Conservation (phyloP, 192 early-diverging fungal species). For the Podila minutissima region DNA sequence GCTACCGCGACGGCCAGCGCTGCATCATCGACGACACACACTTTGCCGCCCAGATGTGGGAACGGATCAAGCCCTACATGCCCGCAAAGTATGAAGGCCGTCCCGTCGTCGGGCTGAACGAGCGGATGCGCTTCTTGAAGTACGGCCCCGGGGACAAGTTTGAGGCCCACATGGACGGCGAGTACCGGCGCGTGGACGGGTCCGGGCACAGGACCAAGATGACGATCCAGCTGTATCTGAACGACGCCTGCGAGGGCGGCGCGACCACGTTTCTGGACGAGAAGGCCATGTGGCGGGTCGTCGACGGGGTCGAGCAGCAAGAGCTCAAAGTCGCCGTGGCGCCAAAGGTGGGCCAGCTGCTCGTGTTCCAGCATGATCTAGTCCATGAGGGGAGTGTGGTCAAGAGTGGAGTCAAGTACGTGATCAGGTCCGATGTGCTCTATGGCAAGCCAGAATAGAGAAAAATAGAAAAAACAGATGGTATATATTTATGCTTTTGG, state of each 20-base stretch:
- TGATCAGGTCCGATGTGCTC: slow-evolving; percentile 56
- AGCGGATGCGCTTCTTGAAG: slow-evolving; percentile 53
- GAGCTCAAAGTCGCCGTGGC: slow-evolving; percentile 12
- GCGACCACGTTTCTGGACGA: slow-evolving; percentile 52
- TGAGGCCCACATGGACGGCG: slow-evolving; percentile 50
- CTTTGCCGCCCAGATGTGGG: slow-evolving; percentile 28
- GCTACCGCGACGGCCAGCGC: slow-evolving; percentile 38
- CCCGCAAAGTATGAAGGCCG: slow-evolving; percentile 15
- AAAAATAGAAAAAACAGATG: background rate
- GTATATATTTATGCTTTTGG: background rate
- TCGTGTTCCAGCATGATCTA: slow-evolving; percentile 55
- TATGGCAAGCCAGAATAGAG: slow-evolving; percentile 23
- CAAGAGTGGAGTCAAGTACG: slow-evolving; percentile 55
- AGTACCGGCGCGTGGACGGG: slow-evolving; percentile 42
- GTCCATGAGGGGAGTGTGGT: slow-evolving; percentile 57
- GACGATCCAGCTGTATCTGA: slow-evolving; percentile 59
- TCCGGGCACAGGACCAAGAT: slow-evolving; percentile 44
- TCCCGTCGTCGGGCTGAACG: slow-evolving; percentile 48
- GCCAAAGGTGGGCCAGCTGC: slow-evolving; percentile 33
- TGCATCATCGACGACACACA: slow-evolving; percentile 42
- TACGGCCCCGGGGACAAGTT: slow-evolving; percentile 50
- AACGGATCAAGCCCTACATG: slow-evolving; percentile 30
- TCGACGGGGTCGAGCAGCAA: background rate
- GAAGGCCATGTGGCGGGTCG: slow-evolving; percentile 15
- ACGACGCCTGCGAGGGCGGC: slow-evolving; percentile 57